Conservation (phyloP, 495 filamentous ascomycete genomes). For the Xylaria venustula region DNA sequence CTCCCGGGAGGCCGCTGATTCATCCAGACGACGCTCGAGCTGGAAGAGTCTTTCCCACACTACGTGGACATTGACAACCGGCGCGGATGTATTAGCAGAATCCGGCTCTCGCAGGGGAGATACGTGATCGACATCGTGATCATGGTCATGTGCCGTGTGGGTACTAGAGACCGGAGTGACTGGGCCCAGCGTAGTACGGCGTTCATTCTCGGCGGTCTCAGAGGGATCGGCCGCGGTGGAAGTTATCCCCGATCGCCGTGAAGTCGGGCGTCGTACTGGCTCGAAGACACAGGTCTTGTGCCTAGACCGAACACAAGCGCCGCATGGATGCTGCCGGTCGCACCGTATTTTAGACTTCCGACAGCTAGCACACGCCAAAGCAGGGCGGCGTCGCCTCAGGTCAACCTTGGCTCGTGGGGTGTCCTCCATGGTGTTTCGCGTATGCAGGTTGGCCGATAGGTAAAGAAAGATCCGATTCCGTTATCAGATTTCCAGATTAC, state of each 20-base stretch:
- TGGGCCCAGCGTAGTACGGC: neutral
- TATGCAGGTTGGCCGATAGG: neutral
- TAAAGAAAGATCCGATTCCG: neutral
- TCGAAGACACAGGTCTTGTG: conserved; percentile 44
- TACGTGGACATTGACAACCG: conserved; percentile 15
- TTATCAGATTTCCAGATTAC: neutral
- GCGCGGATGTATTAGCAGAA: neutral
- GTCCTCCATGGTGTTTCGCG: neutral
- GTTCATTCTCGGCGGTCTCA: neutral
- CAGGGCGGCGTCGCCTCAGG: conserved; percentile 8
- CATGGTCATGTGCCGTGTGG: conserved; percentile 23
- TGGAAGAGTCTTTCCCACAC: conserved; percentile 22
- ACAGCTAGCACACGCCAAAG: conserved; percentile 41
- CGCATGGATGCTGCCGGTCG: conserved; percentile 49
- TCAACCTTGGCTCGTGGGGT: neutral
- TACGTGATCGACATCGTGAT: conserved; percentile 14
- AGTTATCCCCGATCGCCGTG: conserved; percentile 19
- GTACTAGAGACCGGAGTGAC: conserved; percentile 1
- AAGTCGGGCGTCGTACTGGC: conserved; percentile 16
- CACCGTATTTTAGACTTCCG: conserved; percentile 52
- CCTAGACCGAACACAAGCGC: conserved; percentile 48
- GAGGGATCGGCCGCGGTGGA: conserved; percentile 1
- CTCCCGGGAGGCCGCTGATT: conserved; percentile 5
- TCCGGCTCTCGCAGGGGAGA: neutral
- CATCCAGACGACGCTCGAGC: conserved; percentile 27